These are phyloP conservation scores for Phytophthora quininea DNA, from an alignment of 352 stramenopile genomes.

Conservation along the genomic window DNA sequence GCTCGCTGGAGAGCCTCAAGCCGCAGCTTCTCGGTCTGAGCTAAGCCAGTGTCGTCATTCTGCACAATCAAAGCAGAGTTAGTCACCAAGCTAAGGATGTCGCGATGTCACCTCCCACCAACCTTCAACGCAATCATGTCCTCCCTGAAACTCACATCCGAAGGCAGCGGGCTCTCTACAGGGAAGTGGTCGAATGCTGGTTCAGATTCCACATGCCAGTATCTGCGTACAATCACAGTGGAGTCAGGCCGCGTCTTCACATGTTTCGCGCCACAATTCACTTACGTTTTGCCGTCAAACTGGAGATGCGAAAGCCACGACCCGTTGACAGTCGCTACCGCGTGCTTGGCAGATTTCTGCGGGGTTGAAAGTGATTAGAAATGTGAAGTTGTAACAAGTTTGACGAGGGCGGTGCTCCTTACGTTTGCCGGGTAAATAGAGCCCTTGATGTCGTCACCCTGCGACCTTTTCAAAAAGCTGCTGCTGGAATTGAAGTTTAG, in stretches of 20 bases:
- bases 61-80: conserved; percentile 10
- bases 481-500: conserved; percentile 72
- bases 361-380: background rate
- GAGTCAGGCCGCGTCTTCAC: background rate
- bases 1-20: conserved; percentile 72
- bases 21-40: conserved; percentile 69
- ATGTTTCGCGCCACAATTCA: background rate
- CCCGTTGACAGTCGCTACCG: conserved; percentile 50
- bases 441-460: conserved; percentile 75
- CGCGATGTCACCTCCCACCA: background rate
- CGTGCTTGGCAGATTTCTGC: conserved; percentile 54
- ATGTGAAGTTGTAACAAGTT: background rate
- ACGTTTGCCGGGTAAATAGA: conserved; percentile 62
- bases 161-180: conserved; percentile 49
- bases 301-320: conserved; percentile 78
- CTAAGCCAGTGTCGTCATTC: conserved; percentile 58
- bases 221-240: conserved; percentile 29
- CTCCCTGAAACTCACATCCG: conserved; percentile 67
- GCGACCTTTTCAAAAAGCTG: conserved; percentile 68
- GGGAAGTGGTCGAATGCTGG: conserved; percentile 62
- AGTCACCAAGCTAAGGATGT: background rate
- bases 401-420: background rate
- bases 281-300: conserved; percentile 69
- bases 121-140: conserved; percentile 69
- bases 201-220: conserved; percentile 78